Evolutionary conservation across 148 eudicot genomes (phyloP), one percentile per base, ranked within the genome.

Genomic region (Fagopyrum esculentum): DNA sequence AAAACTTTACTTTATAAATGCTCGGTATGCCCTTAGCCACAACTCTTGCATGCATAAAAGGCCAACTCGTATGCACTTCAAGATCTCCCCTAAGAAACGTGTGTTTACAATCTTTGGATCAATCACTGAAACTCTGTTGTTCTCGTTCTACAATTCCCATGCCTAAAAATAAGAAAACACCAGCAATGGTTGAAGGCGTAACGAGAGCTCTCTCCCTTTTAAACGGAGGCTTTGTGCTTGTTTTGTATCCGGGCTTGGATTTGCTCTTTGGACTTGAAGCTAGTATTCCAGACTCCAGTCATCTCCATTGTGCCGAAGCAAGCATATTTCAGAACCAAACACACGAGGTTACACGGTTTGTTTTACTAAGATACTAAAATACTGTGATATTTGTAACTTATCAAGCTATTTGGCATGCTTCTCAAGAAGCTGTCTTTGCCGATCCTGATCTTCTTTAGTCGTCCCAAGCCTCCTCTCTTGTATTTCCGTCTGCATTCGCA

Each of bases 401-500:
- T 83, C 89, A 50, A 87, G 83, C 77, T 90, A 93, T 83, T 86
- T 93, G 26, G 86, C 92, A 63, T 85, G 90, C 74, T 89, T 88
- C 54, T 86, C 89, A 43, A 90, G 84, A 48, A 95, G 87, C 77
- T 87, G 93, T 74, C 83, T 85, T 71, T 87, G 96, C 12, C 87
- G 85, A 48, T 96, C 91, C 45, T 82, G 84, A 70, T 92, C 89
- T 77, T 95, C 99, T 80, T 92, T 94, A 1, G 86, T 79, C 94
- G 88, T 90, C 72, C 84, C 87, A 43, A 86, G 76, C 80, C 97
- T 89, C 79, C 94, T 82, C 29, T 88, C 87, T 16, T 82, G 87
- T 72, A 92, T 80, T 83, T 95, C 92, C 68, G 83, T 47, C 73
- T 92, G 99, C 78, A 92, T 88, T 1, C 94, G 91, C 2, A 92